Base-by-base conservation (phyloP, 129 eudicot species). In the Smallanthus sonchifolius region DNA sequence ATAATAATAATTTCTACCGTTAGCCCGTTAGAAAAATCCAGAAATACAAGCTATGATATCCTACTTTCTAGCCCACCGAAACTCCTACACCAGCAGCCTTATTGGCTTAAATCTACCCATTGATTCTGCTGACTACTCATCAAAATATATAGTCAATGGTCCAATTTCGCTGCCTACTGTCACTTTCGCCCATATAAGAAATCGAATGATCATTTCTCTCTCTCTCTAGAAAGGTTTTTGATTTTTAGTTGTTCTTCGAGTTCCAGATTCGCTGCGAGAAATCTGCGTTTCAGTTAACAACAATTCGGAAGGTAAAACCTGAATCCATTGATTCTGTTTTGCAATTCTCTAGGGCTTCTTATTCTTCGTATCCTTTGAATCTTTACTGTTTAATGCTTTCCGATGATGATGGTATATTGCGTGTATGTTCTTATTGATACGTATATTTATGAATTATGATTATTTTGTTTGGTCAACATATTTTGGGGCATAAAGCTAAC, bases 141-240 rank as follows among this genome's bases (percentile, higher is more conserved):
- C 66, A 39, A 32, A 73, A 16, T 34, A 14, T 60, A 24, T 79
- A 52, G 83, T 79, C 78, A 79, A 79, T 39, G 38, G 39, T 72
- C 19, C 16, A 65, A 28, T 72, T 35, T 72, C 65, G 52, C 35
- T 42, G 83, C 78, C 83, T 79, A 79, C 83, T 72, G 83, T 79
- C 78, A 79, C 83, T 79, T 64, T 79, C 83, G 51, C 78, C 67
- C 20, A 62, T 72, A 62, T 16, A 60, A 64, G 3, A 70, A 70
- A 63, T 43, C 82, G 73, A 38, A 63, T 52, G 45, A 78, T 78
- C 77, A 47, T 38, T n/a, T n/a, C n/a, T n/a, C 63, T 70, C 47
- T 45, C 32, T 75, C 72, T 78, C 48, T 71, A 32, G 37, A 47
- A 39, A 6, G 1, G 49, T 36, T 69, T 75, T 77, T 77, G 34